A percentile compares a stretch with the other conserved stretches of the same genome.
phyloP scores from a whole-genome alignment of 495 filamentous ascomycete genomes.

The Bathelium albidoporum region DNA sequence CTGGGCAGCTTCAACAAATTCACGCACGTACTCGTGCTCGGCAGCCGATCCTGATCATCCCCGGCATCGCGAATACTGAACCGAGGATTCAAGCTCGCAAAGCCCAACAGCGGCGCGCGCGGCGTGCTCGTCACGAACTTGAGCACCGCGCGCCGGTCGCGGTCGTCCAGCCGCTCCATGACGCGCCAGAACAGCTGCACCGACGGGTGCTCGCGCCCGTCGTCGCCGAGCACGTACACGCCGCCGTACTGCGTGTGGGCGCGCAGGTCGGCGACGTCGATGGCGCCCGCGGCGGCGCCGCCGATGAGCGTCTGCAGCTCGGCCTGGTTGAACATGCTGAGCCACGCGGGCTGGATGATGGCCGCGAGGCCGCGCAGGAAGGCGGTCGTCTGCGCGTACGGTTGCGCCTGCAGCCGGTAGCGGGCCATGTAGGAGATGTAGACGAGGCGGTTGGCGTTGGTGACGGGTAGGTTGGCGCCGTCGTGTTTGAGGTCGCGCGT shows the following conservation, averaged over 20 bases:
- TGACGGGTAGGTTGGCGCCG: slow-evolving; percentile 71
- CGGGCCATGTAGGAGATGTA: slow-evolving; percentile 88
- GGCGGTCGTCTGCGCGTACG: slow-evolving; percentile 64
- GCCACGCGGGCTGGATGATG: slow-evolving; percentile 86
- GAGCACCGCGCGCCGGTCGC: slow-evolving; percentile 71
- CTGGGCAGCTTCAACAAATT: slow-evolving; percentile 90
- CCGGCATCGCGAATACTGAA: slow-evolving; percentile 90
- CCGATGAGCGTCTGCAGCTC: slow-evolving; percentile 89
- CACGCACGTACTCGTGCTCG: slow-evolving; percentile 94
- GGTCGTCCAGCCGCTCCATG: slow-evolving; percentile 62
- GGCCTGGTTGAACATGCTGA: slow-evolving; percentile 96
- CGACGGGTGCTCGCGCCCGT: slow-evolving; percentile 73
- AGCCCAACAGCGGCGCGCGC: slow-evolving; percentile 82
- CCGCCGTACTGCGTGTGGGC: slow-evolving; percentile 80
- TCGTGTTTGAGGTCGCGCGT: slow-evolving; percentile 65
- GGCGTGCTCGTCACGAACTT: slow-evolving; percentile 95
- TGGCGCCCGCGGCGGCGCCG: slow-evolving; percentile 67
- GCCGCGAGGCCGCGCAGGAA: slow-evolving; percentile 76
- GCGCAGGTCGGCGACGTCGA: slow-evolving; percentile 82
- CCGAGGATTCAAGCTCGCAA: slow-evolving; percentile 69
- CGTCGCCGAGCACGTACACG: slow-evolving; percentile 77
- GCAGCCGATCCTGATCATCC: slow-evolving; percentile 64
- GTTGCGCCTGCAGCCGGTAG: slow-evolving; percentile 73
- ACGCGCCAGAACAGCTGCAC: slow-evolving; percentile 87
- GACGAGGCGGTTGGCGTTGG: slow-evolving; percentile 80